These are phyloP conservation scores for Pyricularia sp. DNA, from an alignment of 2,329 filamentous ascomycete genomes.

Conservation along the genomic window DNA sequence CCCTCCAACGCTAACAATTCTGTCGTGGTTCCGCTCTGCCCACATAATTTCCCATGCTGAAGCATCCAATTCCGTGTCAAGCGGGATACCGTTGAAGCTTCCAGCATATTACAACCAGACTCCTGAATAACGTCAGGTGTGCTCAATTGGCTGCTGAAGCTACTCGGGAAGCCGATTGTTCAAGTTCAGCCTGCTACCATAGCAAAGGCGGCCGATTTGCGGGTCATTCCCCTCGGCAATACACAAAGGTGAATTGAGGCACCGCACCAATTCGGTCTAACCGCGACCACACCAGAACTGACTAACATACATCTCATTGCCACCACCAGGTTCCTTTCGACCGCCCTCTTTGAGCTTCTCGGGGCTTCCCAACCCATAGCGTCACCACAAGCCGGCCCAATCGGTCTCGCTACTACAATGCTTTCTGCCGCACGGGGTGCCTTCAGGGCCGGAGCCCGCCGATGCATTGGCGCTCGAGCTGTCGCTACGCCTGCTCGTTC, in stretches of 20 bases:
- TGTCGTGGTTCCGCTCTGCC: not conserved
- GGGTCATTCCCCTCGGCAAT: not conserved
- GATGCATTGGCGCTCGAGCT: slow-evolving; percentile 20
- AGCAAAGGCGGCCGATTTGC: not conserved
- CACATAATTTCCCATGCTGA: not conserved
- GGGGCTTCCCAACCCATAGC: not conserved
- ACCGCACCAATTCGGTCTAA: not conserved
- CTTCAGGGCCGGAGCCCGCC: slow-evolving; percentile 30
- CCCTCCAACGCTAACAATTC: not conserved
- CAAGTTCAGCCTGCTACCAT: not conserved
- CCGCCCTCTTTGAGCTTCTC: not conserved
- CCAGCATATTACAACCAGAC: not conserved
- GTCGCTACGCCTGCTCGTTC: slow-evolving; percentile 8
- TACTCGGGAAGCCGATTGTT: not conserved
- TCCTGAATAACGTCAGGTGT: not conserved
- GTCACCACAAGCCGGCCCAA: not conserved
- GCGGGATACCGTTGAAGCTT: not conserved
- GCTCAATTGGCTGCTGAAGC: slow-evolving; percentile 1
- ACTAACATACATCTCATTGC: not conserved
- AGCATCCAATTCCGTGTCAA: not conserved
- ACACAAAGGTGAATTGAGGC: not conserved
- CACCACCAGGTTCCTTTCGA: not conserved
- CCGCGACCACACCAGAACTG: not conserved
- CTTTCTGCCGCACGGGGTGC: slow-evolving; percentile 27
- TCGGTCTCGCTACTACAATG: slow-evolving; percentile 17